Conservation (phyloP, 768 basidiomycete genomes). For the Hericium alpestre region DNA sequence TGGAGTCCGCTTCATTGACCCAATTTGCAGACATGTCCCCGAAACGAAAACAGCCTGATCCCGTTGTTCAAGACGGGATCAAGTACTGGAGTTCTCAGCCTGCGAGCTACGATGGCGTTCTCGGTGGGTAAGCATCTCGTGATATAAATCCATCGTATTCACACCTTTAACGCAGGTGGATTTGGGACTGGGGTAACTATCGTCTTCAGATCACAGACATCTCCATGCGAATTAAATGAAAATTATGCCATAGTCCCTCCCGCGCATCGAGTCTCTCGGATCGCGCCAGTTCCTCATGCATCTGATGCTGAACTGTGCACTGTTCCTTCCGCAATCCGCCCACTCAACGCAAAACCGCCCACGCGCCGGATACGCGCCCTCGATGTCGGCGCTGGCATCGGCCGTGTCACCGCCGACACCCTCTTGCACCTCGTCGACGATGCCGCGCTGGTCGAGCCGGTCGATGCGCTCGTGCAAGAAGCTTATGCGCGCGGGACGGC, state of each 20-base stretch:
- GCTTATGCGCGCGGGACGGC: slow-evolving; percentile 37
- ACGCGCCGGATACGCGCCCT: slow-evolving; percentile 59
- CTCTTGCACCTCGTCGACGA: slow-evolving; percentile 82
- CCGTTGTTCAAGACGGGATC: slow-evolving; percentile 67
- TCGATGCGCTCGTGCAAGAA: slow-evolving; percentile 62
- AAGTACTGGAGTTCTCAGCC: slow-evolving; percentile 80
- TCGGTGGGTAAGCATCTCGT: slow-evolving; percentile 38
- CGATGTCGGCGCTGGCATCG: slow-evolving; percentile 91
- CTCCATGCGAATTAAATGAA: neutral
- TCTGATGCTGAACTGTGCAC: slow-evolving; percentile 65
- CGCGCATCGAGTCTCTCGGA: slow-evolving; percentile 81
- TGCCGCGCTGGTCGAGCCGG: slow-evolving; percentile 87
- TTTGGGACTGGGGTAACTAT: slow-evolving; percentile 43
- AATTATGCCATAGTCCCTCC: slow-evolving; percentile 52
- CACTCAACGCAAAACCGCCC: slow-evolving; percentile 24
- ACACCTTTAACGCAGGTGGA: slow-evolving; percentile 25
- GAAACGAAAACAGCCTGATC: slow-evolving; percentile 18
- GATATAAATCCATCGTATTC: neutral
- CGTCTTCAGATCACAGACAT: slow-evolving; percentile 3
- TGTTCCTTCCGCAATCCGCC: slow-evolving; percentile 64
- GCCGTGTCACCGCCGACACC: slow-evolving; percentile 81
- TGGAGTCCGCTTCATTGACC: too few species aligned
- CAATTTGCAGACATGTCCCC: neutral
- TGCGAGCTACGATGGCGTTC: slow-evolving; percentile 77
- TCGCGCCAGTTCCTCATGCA: slow-evolving; percentile 82